phyloP scores from a whole-genome alignment of 495 filamentous ascomycete species.

The Aspergillus taichungensis region DNA sequence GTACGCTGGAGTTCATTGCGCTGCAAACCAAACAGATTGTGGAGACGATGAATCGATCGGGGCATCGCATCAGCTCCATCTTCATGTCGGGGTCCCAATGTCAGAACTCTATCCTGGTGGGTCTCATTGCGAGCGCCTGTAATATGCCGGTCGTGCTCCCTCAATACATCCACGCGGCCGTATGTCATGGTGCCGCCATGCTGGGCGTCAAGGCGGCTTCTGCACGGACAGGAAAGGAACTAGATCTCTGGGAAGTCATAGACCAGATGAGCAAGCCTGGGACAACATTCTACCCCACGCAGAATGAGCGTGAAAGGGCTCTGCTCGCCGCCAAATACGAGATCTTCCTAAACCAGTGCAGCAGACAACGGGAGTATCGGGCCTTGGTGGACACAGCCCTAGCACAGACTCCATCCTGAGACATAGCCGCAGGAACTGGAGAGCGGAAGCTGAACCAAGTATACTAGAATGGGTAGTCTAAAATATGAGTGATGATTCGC shows the following conservation, averaged over 20 bases:
- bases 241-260: conserved; percentile 93
- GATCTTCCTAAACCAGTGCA: conserved; percentile 53
- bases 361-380: conserved; percentile 51
- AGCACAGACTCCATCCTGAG: too few relatives aligned
- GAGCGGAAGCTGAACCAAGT: too few relatives aligned
- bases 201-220: conserved; percentile 90
- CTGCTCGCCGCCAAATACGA: conserved; percentile 80
- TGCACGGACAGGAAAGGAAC: conserved; percentile 64
- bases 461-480: too few relatives aligned
- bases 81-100: conserved; percentile 99
- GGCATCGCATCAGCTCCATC: conserved; percentile 79
- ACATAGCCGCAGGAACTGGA: too few relatives aligned
- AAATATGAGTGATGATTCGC: too few relatives aligned
- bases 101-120: conserved; percentile 86
- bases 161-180: conserved; percentile 84
- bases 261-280: conserved; percentile 92
- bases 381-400: conserved; percentile 63
- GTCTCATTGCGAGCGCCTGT: conserved; percentile 85
- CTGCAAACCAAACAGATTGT: conserved; percentile 94
- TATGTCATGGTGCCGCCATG: conserved; percentile 95
- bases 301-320: conserved; percentile 62
- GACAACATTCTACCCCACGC: conserved; percentile 64
- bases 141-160: conserved; percentile 88
- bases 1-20: conserved; percentile 92
- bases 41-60: conserved; percentile 78